Evolutionary conservation across 257 asterid genomes (phyloP), one percentile per base, ranked within the genome.

Genomic region (Catharanthus roseus): DNA sequence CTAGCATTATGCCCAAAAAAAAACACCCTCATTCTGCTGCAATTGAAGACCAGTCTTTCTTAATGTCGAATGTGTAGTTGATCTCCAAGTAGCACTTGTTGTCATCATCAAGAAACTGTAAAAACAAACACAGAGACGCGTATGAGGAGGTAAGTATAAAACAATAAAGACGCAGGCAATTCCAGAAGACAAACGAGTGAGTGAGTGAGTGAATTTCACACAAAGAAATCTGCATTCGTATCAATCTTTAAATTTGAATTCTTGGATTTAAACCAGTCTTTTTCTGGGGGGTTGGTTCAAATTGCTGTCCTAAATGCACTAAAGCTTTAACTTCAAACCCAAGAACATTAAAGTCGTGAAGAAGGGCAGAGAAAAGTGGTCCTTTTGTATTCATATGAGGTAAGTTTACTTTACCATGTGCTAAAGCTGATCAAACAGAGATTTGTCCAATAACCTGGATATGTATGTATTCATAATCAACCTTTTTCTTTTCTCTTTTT

Each of bases 61-160:
- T 88, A 90, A 93, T 93, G 34, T 93, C 99, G 75, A 91, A 93
- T 53, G 88, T 83, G 78, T 93, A 93, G 77, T 91, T 93, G 85
- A 93, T 90, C 92, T 91, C 96, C 96, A 93, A 77, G 86, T 93
- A 87, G 86, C 96, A 88, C 85, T 86, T 85, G 49, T 88, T 89
- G 62, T 93, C 99, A 39, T 93, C 97, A 42, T 93, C 99, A 45
- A 93, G 90, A 74, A 93, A 91, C 99, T 93, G 88, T 61, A 8
- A 21, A 69, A 23, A 44, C n/a, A 63, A 47, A 49, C 28, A 50
- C 0, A n/a, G 13, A n/a, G n/a, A n/a, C n/a, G n/a, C n/a, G n/a
- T n/a, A n/a, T n/a, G 21, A 44, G 8, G 53, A 63, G 47, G 33
- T 54, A 8, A 45, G 63, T 9, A 64, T 18, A 16, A 10, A 15